Conservation (phyloP, 169 alveolate genomes). For the Babesia bovis region DNA sequence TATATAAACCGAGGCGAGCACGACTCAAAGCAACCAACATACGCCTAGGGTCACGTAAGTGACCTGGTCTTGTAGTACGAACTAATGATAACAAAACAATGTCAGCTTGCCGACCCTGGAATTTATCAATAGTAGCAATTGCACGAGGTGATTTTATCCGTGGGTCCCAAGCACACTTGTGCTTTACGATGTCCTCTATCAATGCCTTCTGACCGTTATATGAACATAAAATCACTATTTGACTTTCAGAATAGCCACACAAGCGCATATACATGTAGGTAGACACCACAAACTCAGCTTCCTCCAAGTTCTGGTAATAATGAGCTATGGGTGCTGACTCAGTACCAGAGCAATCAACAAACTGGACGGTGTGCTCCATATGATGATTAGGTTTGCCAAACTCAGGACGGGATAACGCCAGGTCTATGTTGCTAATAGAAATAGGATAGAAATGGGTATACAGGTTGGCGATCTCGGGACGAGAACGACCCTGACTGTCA, state of each 20-base stretch:
- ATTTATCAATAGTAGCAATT: conserved; percentile 86
- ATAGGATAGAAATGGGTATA: conserved; percentile 84
- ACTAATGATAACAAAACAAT: conserved; percentile 87
- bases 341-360: conserved; percentile 82
- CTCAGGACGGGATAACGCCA: conserved; percentile 11
- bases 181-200: conserved; percentile 80
- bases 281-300: conserved; percentile 91
- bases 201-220: conserved; percentile 93
- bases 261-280: conserved; percentile 90
- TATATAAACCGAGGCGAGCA: conserved; percentile 89
- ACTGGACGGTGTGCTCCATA: conserved; percentile 81
- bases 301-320: conserved; percentile 90
- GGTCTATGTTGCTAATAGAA: conserved; percentile 36
- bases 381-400: conserved; percentile 22
- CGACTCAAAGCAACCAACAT: conserved; percentile 92
- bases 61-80: conserved; percentile 85
- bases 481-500: conserved; percentile 87
- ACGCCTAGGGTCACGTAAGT: conserved; percentile 90
- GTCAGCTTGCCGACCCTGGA: conserved; percentile 91
- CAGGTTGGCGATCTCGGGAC: conserved; percentile 85
- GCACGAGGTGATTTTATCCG: conserved; percentile 76
- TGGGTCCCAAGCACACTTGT: conserved; percentile 81
- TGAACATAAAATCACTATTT: conserved; percentile 85
- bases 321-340: conserved; percentile 88
- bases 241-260: conserved; percentile 82